phyloP scores from a whole-genome alignment of 2,329 filamentous ascomycete genomes.

The Nigrospora osmanthi region DNA sequence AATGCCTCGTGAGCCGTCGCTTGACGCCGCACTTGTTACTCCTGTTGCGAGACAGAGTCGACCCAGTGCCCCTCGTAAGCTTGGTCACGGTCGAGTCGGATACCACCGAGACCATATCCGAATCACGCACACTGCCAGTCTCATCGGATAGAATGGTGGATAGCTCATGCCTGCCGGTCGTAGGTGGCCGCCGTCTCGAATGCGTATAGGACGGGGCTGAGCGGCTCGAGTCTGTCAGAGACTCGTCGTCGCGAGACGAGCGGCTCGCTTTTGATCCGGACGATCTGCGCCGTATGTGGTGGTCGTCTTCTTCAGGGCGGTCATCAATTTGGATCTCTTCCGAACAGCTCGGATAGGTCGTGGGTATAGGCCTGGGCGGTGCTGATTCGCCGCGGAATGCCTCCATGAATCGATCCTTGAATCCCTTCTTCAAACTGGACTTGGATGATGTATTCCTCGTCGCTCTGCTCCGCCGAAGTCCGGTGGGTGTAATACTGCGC shows the following conservation, averaged over 20 bases:
- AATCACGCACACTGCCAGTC: conserved; percentile 33
- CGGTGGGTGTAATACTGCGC: background rate
- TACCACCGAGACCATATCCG: conserved; percentile 41
- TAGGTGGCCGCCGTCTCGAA: conserved; percentile 35
- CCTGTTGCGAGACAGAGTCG: conserved; percentile 33
- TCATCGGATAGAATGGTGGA: conserved; percentile 51
- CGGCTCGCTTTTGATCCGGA: conserved; percentile 23
- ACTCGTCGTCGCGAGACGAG: conserved; percentile 22
- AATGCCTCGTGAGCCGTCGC: conserved; percentile 79
- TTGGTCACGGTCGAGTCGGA: conserved; percentile 45
- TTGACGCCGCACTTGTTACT: conserved; percentile 51
- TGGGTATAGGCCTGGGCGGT: conserved; percentile 33
- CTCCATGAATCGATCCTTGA: conserved; percentile 52
- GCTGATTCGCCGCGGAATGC: conserved; percentile 56
- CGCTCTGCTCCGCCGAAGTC: conserved; percentile 48
- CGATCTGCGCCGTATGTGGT: conserved; percentile 19
- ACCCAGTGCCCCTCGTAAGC: conserved; percentile 34
- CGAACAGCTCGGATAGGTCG: conserved; percentile 40
- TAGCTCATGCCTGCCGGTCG: conserved; percentile 45
- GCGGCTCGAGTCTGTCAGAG: conserved; percentile 18
- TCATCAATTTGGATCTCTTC: conserved; percentile 23
- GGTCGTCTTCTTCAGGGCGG: conserved; percentile 14
- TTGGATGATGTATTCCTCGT: conserved; percentile 44
- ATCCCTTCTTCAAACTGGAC: conserved; percentile 35
- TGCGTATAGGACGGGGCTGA: conserved; percentile 7